Conservation (phyloP, 306 rosid genomes). For the Cyamopsis tetragonoloba region DNA sequence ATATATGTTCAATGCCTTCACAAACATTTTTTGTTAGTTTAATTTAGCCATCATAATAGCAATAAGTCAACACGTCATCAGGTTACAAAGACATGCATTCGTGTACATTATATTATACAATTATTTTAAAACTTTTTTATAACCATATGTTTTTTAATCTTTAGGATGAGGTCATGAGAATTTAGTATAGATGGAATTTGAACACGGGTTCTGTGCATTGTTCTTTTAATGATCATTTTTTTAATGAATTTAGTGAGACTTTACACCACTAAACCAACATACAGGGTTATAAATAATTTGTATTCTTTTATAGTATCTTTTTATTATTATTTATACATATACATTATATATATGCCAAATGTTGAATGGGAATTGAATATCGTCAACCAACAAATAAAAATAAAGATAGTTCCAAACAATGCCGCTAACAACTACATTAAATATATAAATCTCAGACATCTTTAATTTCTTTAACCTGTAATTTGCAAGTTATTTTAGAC, state of each 20-base stretch:
- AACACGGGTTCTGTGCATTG: no score
- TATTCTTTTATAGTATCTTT: no score
- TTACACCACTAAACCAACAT: no score
- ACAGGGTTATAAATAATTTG: no score
- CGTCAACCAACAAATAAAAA: background rate
- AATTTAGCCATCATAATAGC: background rate
- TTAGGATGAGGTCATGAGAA: no score
- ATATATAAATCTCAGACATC: background rate
- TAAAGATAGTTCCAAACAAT: background rate
- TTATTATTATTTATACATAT: background rate
- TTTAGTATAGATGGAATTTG: no score
- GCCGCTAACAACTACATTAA: constrained; percentile 4
- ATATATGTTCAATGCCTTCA: no score
- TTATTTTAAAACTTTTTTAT: no score
- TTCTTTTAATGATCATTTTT: no score
- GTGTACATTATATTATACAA: background rate
- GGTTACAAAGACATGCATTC: background rate
- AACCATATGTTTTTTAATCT: no score
- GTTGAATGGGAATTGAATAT: background rate
- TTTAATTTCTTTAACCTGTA: background rate
- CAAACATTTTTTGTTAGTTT: no score
- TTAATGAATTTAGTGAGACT: no score
- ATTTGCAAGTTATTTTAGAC: background rate
- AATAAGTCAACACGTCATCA: background rate
- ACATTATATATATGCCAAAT: background rate